Evolutionary conservation across 306 rosid genomes (phyloP), one percentile per base, ranked within the genome.

Genomic region (Lablab purpureus): DNA sequence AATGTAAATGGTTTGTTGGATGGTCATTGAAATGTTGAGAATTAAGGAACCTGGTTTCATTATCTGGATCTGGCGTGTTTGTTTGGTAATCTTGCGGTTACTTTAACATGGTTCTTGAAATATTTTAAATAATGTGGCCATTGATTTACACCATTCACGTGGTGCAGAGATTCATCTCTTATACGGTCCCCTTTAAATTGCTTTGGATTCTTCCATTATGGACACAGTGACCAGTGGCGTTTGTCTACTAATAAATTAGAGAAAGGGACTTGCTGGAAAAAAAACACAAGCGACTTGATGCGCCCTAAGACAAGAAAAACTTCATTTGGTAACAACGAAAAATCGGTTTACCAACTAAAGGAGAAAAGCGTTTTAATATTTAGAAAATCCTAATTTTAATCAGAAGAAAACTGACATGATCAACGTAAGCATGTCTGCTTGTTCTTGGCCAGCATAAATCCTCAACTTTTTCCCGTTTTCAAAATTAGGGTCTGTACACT

Each of bases 141-240:
- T 64, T 11, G 58, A 58, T 51, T 81, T 75, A 59, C 66, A 11
- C 81, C 81, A 27, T 76, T 49, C 86, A 80, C 72, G 79, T 73
- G 81, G 36, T 59, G 64, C 52, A 59, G 78, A 14, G 59, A 52
- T 67, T 81, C 77, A 62, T 74, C 21, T 80, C 68, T 54, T 75
- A 3, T 27, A 69, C 56, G 67, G 83, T 22, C 55, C 81, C 73
- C 73, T 71, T 52, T 80, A 45, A 52, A 71, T 40, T 59, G 19
- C 71, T 18, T 62, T 30, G 12, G 67, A 50, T 69, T 71, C 59
- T 27, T 78, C 79, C 74, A 62, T 75, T 78, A 51, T 69, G 30
- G 25, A 65, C 60, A 21, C 75, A 62, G 75, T 77, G 75, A 71
- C 74, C 60, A 62, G 80, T 45, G 80, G 41, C 22, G n/a, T 67